Base-by-base conservation (phyloP, 2,329 filamentous ascomycete species). In the Graphilbum sp. region DNA sequence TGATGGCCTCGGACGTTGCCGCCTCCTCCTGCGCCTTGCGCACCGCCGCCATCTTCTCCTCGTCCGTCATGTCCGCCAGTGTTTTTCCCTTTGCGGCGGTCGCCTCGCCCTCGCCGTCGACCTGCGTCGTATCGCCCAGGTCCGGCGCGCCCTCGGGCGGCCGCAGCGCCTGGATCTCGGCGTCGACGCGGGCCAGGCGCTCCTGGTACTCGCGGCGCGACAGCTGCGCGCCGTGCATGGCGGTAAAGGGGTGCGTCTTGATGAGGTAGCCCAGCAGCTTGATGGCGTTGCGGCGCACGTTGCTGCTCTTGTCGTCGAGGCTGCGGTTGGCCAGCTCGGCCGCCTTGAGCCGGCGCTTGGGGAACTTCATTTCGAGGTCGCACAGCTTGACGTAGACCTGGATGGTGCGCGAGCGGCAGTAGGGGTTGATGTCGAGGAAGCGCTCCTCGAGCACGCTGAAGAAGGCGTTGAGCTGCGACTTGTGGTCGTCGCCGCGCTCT, bases 231-330 rank as follows among this genome's bases (percentile, higher is more conserved):
- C 86, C 87, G 50, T 96, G 86, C 62, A 95, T 79, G 16, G 87
- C 76, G 29, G 81, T 85, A 50, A 95, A 98, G 2, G 90, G 90
- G 55, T 98, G 90, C 0, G 87, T 95, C 45, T 87, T 85, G 49
- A 98, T 84, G 7, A 98, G 65, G 32, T 81, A 81, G 6, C 79
- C 82, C 2, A 98, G 67, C 7, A 98, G 63, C 57, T 94, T 96
- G 54, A 98, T 90, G 3, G 90, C 87, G 54, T 96, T 96, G 41
- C 87, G 74, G 44, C 90, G 73, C 24, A 98, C 90, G 50, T 96
- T 93, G 58, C 90, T 98, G 61, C 88, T 96, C 66, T 93, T 96
- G 61, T 98, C 92, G 56, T 95, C 84, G 3, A 98, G 66, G 55
- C 88, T 96, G 48, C 83, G 74, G 40, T 82, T 78, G 1, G 90